These are phyloP conservation scores for Fusarium mundagurra DNA, from an alignment of 2,329 filamentous ascomycete species.

Conservation along the genomic window DNA sequence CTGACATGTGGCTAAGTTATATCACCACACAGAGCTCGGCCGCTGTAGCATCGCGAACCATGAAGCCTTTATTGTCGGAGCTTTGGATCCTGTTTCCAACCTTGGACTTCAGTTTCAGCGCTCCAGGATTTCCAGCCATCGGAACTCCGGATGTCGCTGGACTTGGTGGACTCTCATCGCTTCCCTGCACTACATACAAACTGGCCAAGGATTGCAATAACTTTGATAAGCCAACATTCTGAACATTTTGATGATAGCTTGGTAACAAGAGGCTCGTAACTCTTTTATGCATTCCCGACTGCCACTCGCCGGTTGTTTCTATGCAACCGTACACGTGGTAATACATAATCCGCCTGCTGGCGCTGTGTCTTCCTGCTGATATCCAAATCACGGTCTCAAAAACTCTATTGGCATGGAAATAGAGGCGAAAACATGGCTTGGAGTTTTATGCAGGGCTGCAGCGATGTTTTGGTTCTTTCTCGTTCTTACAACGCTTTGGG, in stretches of 20 bases:
- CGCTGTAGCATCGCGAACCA: neutral
- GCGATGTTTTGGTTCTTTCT: too few species aligned
- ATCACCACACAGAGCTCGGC: neutral
- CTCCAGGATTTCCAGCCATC: too few species aligned
- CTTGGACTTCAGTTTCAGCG: too few species aligned
- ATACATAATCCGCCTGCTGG: too few species aligned
- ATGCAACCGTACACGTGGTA: neutral
- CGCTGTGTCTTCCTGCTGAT: too few species aligned
- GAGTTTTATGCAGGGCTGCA: too few species aligned
- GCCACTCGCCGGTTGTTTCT: neutral
- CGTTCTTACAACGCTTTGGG: too few species aligned
- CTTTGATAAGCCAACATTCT: neutral
- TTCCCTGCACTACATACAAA: neutral
- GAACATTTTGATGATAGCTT: neutral
- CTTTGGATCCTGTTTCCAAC: neutral
- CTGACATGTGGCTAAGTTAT: neutral
- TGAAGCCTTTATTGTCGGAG: neutral
- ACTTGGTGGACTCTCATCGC: neutral
- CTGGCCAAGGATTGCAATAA: neutral
- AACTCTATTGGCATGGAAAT: too few species aligned
- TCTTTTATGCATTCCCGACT: neutral
- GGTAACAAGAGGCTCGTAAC: neutral
- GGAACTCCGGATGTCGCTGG: neutral
- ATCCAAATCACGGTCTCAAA: neutral
- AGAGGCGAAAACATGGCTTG: too few species aligned